These are phyloP conservation scores for Hymenoscyphus scutula DNA, from an alignment of 2,329 filamentous ascomycete species.

Conservation along the genomic window DNA sequence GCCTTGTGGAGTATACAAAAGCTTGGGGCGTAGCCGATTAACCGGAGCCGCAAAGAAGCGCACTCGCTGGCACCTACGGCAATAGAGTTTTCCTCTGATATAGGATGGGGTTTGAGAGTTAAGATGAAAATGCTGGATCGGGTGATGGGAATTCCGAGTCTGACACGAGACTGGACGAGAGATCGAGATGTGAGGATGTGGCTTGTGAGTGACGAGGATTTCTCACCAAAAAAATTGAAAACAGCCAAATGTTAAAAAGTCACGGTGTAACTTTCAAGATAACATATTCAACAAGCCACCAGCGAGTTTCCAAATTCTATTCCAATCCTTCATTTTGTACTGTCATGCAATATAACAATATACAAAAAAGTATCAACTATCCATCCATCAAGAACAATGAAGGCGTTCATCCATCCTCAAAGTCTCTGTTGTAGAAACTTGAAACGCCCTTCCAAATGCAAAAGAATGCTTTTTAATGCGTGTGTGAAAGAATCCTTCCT, in stretches of 20 bases:
- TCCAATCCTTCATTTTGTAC: background rate
- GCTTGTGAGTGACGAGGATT: background rate
- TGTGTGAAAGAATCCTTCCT: background rate
- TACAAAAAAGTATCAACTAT: background rate
- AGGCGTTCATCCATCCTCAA: background rate
- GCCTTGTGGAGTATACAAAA: background rate
- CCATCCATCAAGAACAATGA: slow-evolving; percentile 3
- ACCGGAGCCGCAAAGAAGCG: background rate
- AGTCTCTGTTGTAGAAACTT: slow-evolving; percentile 2
- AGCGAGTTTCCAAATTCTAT: background rate
- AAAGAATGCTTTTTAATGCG: background rate
- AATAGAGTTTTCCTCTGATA: background rate
- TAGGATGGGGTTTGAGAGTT: background rate
- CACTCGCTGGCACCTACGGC: background rate
- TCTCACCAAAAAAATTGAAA: background rate
- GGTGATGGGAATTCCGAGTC: background rate
- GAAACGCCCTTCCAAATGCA: background rate
- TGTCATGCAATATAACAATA: slow-evolving; percentile 2
- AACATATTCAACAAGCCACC: background rate
- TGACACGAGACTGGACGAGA: background rate
- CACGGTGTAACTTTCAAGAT: background rate
- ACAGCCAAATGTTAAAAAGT: background rate
- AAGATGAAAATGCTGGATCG: background rate
- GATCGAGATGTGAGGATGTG: background rate
- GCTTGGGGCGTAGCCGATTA: background rate